Base-by-base conservation (phyloP, 495 filamentous ascomycete genomes). In the Thozetella sp. region DNA sequence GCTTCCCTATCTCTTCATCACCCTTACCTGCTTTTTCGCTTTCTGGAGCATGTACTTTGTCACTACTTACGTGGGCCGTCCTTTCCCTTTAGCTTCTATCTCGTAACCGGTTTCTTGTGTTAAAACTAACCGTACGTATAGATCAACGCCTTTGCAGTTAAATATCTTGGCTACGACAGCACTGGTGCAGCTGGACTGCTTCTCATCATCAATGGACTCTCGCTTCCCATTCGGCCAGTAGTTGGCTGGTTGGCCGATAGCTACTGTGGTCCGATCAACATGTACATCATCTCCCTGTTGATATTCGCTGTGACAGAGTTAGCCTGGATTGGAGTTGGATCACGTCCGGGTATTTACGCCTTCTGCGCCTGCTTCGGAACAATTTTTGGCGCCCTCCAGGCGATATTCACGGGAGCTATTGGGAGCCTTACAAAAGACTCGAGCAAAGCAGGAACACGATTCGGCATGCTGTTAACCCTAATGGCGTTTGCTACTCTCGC, bases 41-140 rank as follows among this genome's bases (percentile, higher is more conserved):
- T 77, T 75, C 43, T 78, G 66, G 71, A 72, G 69, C 12, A 60
- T 80, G 23, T 79, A 76, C 58, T 80, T 80, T 63, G 76, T 45
- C 78, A 79, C 50, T 80, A 76, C 56, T 76, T 79, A 55, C 72
- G 77, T 67, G 22, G 19, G 24, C 2, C 26, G 19, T 17, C 17
- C 10, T 20, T 13, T 24, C 25, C 37, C 12, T 48, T 48, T 10
- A 12, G 13, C 52, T 17, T 20, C 30, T 55, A 46, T 26, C 30
- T 22, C 34, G 25, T 22, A 22, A 37, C 22, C 53, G 43, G 34
- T 27, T 19, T 43, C 9, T 1, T 24, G 3, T n/a, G 22, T 3
- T n/a, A n/a, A n/a, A n/a, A n/a, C n/a, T n/a, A n/a, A n/a, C n/a
- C n/a, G n/a, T n/a, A n/a, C n/a, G n/a, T n/a, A 15, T 54, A 74